These are phyloP conservation scores for Sordariomycetes sp. DNA, from an alignment of 2,329 filamentous ascomycete genomes.

Conservation along the genomic window DNA sequence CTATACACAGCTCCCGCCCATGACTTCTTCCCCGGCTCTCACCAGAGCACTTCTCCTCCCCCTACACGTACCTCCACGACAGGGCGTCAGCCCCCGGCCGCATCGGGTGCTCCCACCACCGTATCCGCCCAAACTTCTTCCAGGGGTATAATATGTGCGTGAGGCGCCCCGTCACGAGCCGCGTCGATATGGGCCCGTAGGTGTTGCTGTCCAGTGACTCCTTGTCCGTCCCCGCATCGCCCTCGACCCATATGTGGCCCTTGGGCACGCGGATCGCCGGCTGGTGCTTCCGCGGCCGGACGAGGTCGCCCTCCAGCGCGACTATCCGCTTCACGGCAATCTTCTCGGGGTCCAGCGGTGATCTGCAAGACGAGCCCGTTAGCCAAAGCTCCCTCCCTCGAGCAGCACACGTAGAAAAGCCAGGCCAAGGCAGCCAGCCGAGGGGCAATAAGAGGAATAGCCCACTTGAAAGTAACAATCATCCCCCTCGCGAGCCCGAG, in stretches of 20 bases:
- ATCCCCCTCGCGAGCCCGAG: constrained; percentile 54
- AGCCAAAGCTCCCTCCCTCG: neutral
- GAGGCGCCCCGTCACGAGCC: constrained; percentile 62
- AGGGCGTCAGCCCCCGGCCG: neutral
- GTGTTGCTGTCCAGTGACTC: constrained; percentile 63
- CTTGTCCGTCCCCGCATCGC: constrained; percentile 41
- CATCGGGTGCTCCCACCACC: constrained; percentile 39
- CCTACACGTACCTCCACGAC: neutral
- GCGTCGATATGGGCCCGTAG: constrained; percentile 72
- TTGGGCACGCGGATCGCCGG: constrained; percentile 52
- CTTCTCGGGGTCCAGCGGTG: constrained; percentile 55
- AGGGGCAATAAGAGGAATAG: constrained; percentile 1
- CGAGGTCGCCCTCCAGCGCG: constrained; percentile 65
- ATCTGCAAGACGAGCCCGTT: constrained; percentile 31
- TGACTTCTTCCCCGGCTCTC: too few relatives aligned
- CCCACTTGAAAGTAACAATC: constrained; percentile 58
- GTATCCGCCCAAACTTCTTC: constrained; percentile 40
- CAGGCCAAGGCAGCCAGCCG: neutral
- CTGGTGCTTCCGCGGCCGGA: constrained; percentile 51
- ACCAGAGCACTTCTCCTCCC: neutral
- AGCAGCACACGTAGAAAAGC: neutral
- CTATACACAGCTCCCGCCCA: neutral
- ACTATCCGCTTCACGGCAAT: constrained; percentile 73
- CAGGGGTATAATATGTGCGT: constrained; percentile 60
- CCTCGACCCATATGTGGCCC: constrained; percentile 91